Evolutionary conservation across 2,329 filamentous ascomycete genomes (phyloP).

Genomic region (Amesomyces nigricolor): DNA sequence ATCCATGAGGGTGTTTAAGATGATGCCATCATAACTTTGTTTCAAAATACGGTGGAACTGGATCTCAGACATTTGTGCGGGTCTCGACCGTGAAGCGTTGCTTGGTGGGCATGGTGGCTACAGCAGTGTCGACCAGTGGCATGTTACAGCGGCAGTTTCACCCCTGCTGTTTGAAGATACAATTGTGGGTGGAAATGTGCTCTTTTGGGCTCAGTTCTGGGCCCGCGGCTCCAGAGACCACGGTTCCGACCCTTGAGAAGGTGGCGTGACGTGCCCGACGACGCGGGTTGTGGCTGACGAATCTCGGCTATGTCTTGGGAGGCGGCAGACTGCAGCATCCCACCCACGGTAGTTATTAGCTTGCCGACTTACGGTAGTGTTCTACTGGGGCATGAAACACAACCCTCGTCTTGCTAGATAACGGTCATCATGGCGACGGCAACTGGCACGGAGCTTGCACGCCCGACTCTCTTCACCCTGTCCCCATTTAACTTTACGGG

Average conservation of each 20-base stretch:
- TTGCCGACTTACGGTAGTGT: too few species aligned
- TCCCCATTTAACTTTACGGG: too few species aligned
- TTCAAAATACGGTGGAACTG: background rate
- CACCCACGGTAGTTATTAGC: too few species aligned
- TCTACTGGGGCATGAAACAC: too few species aligned
- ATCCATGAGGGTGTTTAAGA: too few species aligned
- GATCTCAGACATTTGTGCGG: background rate
- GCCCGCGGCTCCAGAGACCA: background rate
- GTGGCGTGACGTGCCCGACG: background rate
- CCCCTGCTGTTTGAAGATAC: too few species aligned
- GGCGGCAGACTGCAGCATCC: background rate
- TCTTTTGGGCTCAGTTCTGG: too few species aligned
- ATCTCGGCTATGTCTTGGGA: conserved; percentile 9
- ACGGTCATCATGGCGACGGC: too few species aligned
- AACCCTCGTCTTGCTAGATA: too few species aligned
- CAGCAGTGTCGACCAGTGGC: background rate
- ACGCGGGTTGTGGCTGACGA: background rate
- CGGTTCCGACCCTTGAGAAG: background rate
- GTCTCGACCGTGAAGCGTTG: background rate
- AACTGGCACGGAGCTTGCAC: too few species aligned
- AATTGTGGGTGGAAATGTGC: too few species aligned
- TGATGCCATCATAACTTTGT: background rate
- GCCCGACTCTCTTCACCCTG: too few species aligned
- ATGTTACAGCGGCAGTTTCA: background rate
- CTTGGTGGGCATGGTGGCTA: background rate